These are phyloP conservation scores for Pseudofabraea citricarpa DNA, from an alignment of 2,329 filamentous ascomycete species.

Conservation along the genomic window DNA sequence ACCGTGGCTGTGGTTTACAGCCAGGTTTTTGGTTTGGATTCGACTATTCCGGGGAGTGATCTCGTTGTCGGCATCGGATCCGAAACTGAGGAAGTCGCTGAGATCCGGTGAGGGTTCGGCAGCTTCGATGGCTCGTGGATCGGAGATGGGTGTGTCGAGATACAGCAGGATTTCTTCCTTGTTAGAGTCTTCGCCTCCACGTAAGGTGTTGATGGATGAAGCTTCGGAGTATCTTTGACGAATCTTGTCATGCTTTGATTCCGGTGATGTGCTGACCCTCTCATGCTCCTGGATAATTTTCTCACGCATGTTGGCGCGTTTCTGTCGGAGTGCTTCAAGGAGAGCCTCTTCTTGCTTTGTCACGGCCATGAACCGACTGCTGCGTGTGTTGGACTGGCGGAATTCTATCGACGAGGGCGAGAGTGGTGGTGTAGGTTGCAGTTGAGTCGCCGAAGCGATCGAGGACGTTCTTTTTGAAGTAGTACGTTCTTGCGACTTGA, in stretches of 20 bases:
- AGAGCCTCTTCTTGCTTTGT: conserved; percentile 48
- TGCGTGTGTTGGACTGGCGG: conserved; percentile 9
- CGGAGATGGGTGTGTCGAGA: conserved; percentile 19
- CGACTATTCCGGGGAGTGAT: conserved; percentile 17
- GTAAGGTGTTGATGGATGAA: conserved; percentile 14
- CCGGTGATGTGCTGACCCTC: conserved; percentile 18
- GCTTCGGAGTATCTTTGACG: conserved; percentile 11
- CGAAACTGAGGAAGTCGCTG: conserved; percentile 22
- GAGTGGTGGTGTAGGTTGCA: conserved; percentile 23
- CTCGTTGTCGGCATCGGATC: conserved; percentile 25
- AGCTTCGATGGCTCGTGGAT: conserved; percentile 14
- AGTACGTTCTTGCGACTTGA: conserved; percentile 4
- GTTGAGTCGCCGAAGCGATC: conserved; percentile 10
- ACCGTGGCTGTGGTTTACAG: no score
- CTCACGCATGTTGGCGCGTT: conserved; percentile 40
- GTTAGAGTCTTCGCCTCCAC: conserved; percentile 3
- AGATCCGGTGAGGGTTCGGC: conserved; percentile 26
- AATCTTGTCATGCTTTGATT: conserved; percentile 1
- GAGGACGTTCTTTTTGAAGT: conserved; percentile 8
- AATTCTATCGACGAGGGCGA: conserved; percentile 23
- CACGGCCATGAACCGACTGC: conserved; percentile 40
- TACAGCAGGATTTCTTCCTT: conserved; percentile 21
- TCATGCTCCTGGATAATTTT: conserved; percentile 31
- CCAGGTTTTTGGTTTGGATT: conserved; percentile 7
- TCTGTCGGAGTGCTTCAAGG: conserved; percentile 43